Conservation (phyloP, 192 early-diverging fungal species). For the Backusella parvicylindrica region DNA sequence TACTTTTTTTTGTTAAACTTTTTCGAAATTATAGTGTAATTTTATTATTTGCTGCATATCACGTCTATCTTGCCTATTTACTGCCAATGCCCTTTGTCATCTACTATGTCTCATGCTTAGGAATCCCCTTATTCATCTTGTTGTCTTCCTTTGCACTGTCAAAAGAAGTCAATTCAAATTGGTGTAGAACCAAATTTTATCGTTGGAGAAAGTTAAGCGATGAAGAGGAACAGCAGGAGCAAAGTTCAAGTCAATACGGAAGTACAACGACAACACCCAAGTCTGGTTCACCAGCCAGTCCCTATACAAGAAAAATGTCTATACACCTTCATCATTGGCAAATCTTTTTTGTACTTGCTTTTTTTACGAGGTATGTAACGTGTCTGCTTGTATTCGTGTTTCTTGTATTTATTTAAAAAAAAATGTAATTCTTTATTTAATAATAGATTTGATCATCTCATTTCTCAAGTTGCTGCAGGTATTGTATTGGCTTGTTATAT, state of each 20-base stretch:
- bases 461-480: conserved; percentile 67
- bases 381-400: neutral
- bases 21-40: conserved; percentile 33
- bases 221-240: neutral
- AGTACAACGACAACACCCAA: neutral
- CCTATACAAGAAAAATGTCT: conserved; percentile 18
- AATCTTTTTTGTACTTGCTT: conserved; percentile 77
- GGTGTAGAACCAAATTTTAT: conserved; percentile 13
- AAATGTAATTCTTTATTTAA: neutral
- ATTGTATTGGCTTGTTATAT: conserved; percentile 69
- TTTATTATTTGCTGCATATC: conserved; percentile 57
- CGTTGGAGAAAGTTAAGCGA: neutral
- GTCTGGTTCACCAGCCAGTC: neutral
- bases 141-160: conserved; percentile 26
- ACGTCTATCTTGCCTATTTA: conserved; percentile 43
- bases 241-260: neutral
- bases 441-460: conserved; percentile 58
- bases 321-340: conserved; percentile 84
- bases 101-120: conserved; percentile 43
- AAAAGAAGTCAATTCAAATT: conserved; percentile 44
- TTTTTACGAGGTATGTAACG: conserved; percentile 54
- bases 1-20: neutral
- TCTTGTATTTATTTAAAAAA: neutral
- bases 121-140: conserved; percentile 41
- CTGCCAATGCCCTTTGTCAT: conserved; percentile 36